These are phyloP conservation scores for Peronospora belbahrii DNA, from an alignment of 352 stramenopile genomes.

Conservation along the genomic window DNA sequence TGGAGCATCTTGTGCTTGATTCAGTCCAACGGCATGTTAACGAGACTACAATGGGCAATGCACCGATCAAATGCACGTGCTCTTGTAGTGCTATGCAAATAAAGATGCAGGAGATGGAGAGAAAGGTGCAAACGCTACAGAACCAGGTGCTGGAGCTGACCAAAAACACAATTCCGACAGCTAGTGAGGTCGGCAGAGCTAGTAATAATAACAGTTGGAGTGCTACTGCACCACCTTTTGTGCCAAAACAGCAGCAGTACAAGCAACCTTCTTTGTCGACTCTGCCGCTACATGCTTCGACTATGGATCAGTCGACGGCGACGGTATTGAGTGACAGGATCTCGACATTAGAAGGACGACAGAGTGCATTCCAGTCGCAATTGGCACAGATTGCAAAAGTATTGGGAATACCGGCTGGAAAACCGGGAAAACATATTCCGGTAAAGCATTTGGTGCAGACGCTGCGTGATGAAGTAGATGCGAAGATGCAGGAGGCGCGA, in stretches of 20 bases:
- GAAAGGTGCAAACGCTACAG: slow-evolving; percentile 41
- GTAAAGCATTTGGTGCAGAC: slow-evolving; percentile 68
- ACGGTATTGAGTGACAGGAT: slow-evolving; percentile 51
- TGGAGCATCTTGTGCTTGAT: slow-evolving; percentile 44
- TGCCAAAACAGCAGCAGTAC: slow-evolving; percentile 16
- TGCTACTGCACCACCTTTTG: slow-evolving; percentile 19
- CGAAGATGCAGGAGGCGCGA: slow-evolving; percentile 32
- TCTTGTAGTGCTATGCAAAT: slow-evolving; percentile 35
- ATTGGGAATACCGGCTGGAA: slow-evolving; percentile 50
- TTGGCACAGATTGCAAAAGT: slow-evolving; percentile 71
- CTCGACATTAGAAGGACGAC: slow-evolving; percentile 65
- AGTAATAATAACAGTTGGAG: slow-evolving; percentile 18
- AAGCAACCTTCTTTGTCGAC: too few relatives aligned
- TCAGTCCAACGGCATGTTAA: slow-evolving; percentile 15
- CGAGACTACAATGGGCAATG: slow-evolving; percentile 8
- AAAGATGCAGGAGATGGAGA: slow-evolving; percentile 47
- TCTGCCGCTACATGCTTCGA: too few relatives aligned
- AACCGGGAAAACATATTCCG: slow-evolving; percentile 53
- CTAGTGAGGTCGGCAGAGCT: slow-evolving; percentile 7
- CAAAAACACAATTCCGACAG: slow-evolving; percentile 13
- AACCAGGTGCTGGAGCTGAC: slow-evolving; percentile 32
- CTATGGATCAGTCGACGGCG: background rate
- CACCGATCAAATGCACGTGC: slow-evolving; percentile 15
- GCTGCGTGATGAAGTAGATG: slow-evolving; percentile 60
- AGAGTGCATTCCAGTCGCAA: slow-evolving; percentile 78